Evolutionary conservation across 495 filamentous ascomycete species (phyloP).

Genomic region (Neurospora sp.): DNA sequence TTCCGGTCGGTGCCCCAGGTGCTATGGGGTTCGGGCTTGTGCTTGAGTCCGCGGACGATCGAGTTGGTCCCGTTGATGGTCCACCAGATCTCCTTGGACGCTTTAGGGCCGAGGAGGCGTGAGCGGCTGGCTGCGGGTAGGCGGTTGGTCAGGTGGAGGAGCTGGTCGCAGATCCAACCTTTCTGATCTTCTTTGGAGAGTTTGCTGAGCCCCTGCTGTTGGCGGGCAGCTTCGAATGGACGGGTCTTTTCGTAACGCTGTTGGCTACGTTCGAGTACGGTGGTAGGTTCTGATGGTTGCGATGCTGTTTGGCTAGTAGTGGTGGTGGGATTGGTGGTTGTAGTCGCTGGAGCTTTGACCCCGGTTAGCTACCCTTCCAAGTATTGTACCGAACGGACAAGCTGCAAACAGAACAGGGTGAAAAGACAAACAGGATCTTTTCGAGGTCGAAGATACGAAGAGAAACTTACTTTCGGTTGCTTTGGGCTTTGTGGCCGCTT

Average conservation of each 20-base stretch:
- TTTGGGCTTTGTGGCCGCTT: slow-evolving; percentile 22
- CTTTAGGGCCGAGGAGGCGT: slow-evolving; percentile 29
- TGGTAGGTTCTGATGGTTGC: slow-evolving; percentile 14
- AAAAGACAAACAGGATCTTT: background rate
- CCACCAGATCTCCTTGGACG: slow-evolving; percentile 41
- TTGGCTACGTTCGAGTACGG: slow-evolving; percentile 25
- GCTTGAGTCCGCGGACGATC: slow-evolving; percentile 24
- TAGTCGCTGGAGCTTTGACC: background rate
- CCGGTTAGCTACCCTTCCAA: background rate
- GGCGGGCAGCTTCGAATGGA: slow-evolving; percentile 20
- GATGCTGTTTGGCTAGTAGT: background rate
- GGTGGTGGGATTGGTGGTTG: background rate
- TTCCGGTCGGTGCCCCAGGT: slow-evolving; percentile 34
- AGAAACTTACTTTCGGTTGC: slow-evolving; percentile 15
- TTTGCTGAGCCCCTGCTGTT: slow-evolving; percentile 22
- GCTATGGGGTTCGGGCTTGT: slow-evolving; percentile 11
- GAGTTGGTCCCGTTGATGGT: slow-evolving; percentile 34
- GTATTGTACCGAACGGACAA: background rate
- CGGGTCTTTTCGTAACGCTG: slow-evolving; percentile 28
- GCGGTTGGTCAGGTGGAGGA: slow-evolving; percentile 23
- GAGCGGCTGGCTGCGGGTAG: slow-evolving; percentile 12
- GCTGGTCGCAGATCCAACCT: slow-evolving; percentile 15
- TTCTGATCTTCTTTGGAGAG: slow-evolving; percentile 28
- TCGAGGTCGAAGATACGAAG: background rate
- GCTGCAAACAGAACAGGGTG: background rate